Percentiles rank a stretch among this genome's conserved stretches.
Conservation (phyloP, 805 yeast genomes). For the Barnettozyma wickerhamii region DNA sequence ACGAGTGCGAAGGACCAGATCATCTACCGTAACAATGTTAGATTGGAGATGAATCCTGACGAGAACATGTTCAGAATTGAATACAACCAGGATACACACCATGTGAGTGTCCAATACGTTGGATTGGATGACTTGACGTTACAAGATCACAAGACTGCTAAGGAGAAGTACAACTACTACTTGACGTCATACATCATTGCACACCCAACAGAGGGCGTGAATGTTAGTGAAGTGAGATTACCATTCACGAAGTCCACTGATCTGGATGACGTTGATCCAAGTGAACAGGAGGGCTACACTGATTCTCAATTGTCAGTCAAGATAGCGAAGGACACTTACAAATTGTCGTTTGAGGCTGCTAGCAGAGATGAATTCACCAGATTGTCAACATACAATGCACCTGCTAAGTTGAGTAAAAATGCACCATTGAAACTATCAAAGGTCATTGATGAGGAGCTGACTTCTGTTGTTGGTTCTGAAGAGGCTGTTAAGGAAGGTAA, state of each 20-base stretch:
- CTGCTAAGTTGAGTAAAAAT: constrained; percentile 27
- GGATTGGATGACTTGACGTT: constrained; percentile 87
- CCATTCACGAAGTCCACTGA: constrained; percentile 67
- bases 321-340: constrained; percentile 72
- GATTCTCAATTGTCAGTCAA: constrained; percentile 73
- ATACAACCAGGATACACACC: constrained; percentile 48
- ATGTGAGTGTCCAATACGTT: constrained; percentile 72
- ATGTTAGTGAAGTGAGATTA: constrained; percentile 65
- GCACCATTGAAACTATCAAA: constrained; percentile 32
- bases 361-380: constrained; percentile 79
- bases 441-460: constrained; percentile 33
- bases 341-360: constrained; percentile 73
- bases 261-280: constrained; percentile 41
- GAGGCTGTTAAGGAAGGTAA: constrained; percentile 26
- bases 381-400: constrained; percentile 42
- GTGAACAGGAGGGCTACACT: constrained; percentile 54
- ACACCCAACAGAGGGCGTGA: constrained; percentile 95
- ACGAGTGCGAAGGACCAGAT: constrained; percentile 87
- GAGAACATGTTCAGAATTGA: constrained; percentile 92
- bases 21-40: constrained; percentile 81
- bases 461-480: constrained; percentile 23
- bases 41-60: constrained; percentile 74
- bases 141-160: constrained; percentile 61
- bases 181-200: constrained; percentile 90
- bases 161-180: constrained; percentile 89